A percentile compares a stretch with the other conserved stretches of the same genome.
phyloP scores from a whole-genome alignment of 2,329 filamentous ascomycete species.

The Plenodomus tracheiphilus region DNA sequence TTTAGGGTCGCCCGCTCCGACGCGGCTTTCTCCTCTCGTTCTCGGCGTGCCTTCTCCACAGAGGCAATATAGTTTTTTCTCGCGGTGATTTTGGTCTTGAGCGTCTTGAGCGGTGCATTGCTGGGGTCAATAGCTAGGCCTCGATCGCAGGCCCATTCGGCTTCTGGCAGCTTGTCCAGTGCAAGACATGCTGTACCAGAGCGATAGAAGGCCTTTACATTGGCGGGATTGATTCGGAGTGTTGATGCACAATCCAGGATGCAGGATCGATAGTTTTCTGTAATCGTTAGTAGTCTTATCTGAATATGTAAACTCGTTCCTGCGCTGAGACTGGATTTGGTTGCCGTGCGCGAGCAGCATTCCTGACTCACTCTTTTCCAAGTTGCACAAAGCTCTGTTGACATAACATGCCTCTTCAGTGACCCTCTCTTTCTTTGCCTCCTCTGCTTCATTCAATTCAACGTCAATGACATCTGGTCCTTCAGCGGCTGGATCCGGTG shows the following conservation, averaged over 20 bases:
- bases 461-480: slow-evolving; percentile 49
- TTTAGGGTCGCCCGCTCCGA: slow-evolving; percentile 59
- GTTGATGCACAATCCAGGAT: slow-evolving; percentile 82
- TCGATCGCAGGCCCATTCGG: slow-evolving; percentile 74
- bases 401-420: slow-evolving; percentile 77
- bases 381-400: slow-evolving; percentile 87
- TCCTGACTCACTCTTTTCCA: slow-evolving; percentile 68
- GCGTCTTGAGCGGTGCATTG: slow-evolving; percentile 67
- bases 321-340: no score
- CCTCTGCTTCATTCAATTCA: slow-evolving; percentile 62
- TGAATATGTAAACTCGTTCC: no score
- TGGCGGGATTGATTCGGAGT: slow-evolving; percentile 75
- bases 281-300: neutral
- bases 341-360: no score
- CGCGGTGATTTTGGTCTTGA: slow-evolving; percentile 66
- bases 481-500: slow-evolving; percentile 43
- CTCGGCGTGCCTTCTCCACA: slow-evolving; percentile 59
- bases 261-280: slow-evolving; percentile 83
- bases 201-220: slow-evolving; percentile 91
- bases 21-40: slow-evolving; percentile 59
- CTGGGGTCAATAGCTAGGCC: slow-evolving; percentile 72
- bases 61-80: slow-evolving; percentile 61
- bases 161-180: slow-evolving; percentile 77
- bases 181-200: slow-evolving; percentile 76
- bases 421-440: slow-evolving; percentile 62